phyloP scores from a whole-genome alignment of 345 rosid genomes.

The Tarenaya hassleriana region DNA sequence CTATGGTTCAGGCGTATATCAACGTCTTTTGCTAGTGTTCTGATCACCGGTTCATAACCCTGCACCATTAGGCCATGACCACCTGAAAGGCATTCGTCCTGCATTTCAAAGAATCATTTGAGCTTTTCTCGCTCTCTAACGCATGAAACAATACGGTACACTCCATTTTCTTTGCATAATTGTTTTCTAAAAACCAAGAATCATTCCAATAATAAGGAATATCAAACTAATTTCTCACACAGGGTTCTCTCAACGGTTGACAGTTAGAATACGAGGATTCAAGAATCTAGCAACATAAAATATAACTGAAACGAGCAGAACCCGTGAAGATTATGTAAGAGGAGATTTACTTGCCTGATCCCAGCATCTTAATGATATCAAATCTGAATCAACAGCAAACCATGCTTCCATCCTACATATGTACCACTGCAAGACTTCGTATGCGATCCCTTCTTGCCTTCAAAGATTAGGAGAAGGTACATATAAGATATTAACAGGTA shows the following conservation, averaged over 20 bases:
- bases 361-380: conserved; percentile 80
- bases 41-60: conserved; percentile 78
- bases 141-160: too few relatives aligned
- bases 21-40: conserved; percentile 70
- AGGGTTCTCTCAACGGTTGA: too few relatives aligned
- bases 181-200: too few relatives aligned
- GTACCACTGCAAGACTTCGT: conserved; percentile 87
- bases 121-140: too few relatives aligned
- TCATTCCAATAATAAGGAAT: too few relatives aligned
- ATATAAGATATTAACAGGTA: background rate
- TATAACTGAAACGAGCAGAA: background rate
- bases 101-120: conserved; percentile 19
- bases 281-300: too few relatives aligned
- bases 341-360: conserved; percentile 57
- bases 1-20: conserved; percentile 63
- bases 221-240: too few relatives aligned
- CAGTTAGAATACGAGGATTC: too few relatives aligned
- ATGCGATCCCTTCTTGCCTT: conserved; percentile 70
- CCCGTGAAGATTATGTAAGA: background rate
- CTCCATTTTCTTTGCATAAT: too few relatives aligned
- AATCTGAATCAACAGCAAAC: conserved; percentile 90
- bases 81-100: conserved; percentile 87
- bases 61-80: conserved; percentile 95
- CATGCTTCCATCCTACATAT: conserved; percentile 94
- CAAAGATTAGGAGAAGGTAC: conserved; percentile 19